phyloP scores from a whole-genome alignment of 371 early-diverging fungal genomes.

The Haplosporangium sp. region DNA sequence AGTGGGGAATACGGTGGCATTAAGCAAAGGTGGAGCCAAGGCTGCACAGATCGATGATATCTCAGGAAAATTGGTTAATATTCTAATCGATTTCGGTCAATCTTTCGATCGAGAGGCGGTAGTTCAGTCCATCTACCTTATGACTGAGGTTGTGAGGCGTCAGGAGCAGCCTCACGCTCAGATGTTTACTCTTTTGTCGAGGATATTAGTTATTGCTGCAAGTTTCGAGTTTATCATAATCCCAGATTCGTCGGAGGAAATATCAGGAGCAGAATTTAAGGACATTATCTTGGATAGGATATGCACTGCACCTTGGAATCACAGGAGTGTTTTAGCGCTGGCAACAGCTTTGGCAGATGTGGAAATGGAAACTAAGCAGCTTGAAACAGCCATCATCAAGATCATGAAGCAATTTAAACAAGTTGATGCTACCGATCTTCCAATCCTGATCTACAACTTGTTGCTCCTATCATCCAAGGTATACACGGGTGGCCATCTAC shows the following conservation, averaged over 20 bases:
- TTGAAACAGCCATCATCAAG: constrained; percentile 52
- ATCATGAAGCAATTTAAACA: constrained; percentile 61
- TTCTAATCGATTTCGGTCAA: constrained; percentile 38
- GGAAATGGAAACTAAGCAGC: constrained; percentile 58
- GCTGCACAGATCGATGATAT: constrained; percentile 36
- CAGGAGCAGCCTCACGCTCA: constrained; percentile 42
- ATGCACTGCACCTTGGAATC: constrained; percentile 59
- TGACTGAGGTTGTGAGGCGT: constrained; percentile 34
- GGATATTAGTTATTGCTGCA: constrained; percentile 59
- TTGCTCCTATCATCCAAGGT: constrained; percentile 72
- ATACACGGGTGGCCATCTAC: neutral
- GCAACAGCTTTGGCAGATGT: constrained; percentile 65
- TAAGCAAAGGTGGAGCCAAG: constrained; percentile 37
- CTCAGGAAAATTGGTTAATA: constrained; percentile 53
- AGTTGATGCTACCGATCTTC: constrained; percentile 67
- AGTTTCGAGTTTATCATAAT: constrained; percentile 33
- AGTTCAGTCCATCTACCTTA: constrained; percentile 30
- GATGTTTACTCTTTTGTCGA: constrained; percentile 61
- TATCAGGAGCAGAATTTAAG: constrained; percentile 46
- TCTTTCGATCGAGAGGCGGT: constrained; percentile 29
- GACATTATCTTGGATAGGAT: constrained; percentile 57
- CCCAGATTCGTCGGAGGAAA: constrained; percentile 38
- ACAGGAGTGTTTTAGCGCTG: constrained; percentile 57
- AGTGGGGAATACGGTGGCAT: constrained; percentile 32
- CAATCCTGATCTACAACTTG: constrained; percentile 68